Percentiles rank a stretch among this genome's conserved stretches.
These are phyloP conservation scores for Sanghuangporus baumii DNA, from an alignment of 1,284 basidiomycete species.

Conservation along the genomic window DNA sequence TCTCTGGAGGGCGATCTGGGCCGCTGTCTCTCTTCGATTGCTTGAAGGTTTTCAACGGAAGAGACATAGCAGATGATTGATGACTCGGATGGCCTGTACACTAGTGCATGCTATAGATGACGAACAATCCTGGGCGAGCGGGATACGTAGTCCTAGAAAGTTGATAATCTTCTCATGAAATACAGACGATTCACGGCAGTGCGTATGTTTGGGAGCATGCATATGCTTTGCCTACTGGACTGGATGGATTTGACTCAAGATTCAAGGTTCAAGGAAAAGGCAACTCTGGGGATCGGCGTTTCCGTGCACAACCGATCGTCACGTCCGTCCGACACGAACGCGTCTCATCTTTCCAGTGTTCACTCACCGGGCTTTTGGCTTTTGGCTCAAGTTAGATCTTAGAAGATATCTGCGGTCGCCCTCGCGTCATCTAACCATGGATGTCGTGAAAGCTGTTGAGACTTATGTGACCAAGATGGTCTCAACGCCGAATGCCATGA, in stretches of 20 bases:
- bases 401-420: not conserved
- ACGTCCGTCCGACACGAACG: not conserved
- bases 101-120: no score
- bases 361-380: not conserved
- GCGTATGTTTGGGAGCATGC: no score
- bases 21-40: no score
- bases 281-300: not conserved
- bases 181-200: no score
- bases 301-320: not conserved
- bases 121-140: no score
- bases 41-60: no score
- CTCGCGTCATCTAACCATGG: conserved; percentile 53
- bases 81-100: no score
- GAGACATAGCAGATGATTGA: no score
- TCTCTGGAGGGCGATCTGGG: no score
- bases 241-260: not conserved
- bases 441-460: conserved; percentile 92
- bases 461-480: conserved; percentile 92
- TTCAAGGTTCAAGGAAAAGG: not conserved
- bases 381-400: not conserved
- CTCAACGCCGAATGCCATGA: conserved; percentile 85
- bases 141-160: no score
- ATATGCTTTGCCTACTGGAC: not conserved
- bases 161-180: no score
- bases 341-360: not conserved